Conservation (phyloP, 2,329 filamentous ascomycete genomes). For the Diaporthe helianthi region DNA sequence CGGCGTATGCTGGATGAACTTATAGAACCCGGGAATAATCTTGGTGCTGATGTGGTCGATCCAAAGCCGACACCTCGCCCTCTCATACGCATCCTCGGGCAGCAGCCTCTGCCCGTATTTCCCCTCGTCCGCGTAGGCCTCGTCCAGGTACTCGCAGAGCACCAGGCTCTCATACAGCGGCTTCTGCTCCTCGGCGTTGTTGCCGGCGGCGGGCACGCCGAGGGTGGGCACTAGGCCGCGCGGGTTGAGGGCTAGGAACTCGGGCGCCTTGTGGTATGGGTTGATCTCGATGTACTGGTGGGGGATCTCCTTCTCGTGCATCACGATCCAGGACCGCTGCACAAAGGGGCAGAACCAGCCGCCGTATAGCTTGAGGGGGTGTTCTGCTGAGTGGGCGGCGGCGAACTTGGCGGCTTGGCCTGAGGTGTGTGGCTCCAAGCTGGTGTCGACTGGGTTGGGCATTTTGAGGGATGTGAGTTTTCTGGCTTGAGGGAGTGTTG, state of each 20-base stretch:
- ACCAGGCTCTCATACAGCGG: constrained; percentile 77
- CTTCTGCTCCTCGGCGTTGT: constrained; percentile 48
- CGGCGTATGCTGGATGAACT: constrained; percentile 62
- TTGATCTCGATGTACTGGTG: constrained; percentile 83
- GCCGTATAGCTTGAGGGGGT: constrained; percentile 70
- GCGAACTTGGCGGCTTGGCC: constrained; percentile 58
- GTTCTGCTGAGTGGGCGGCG: constrained; percentile 52
- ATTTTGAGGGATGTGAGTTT: constrained; percentile 41
- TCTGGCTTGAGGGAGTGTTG: not conserved
- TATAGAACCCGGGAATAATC: constrained; percentile 74
- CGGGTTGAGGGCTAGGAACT: constrained; percentile 75
- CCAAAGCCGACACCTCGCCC: constrained; percentile 74
- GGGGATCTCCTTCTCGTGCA: constrained; percentile 75
- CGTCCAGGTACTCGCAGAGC: constrained; percentile 78
- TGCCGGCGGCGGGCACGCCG: constrained; percentile 50
- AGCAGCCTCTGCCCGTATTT: constrained; percentile 58
- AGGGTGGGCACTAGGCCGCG: constrained; percentile 78
- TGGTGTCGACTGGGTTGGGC: constrained; percentile 54
- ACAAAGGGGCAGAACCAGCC: constrained; percentile 79
- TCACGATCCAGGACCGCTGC: constrained; percentile 75
- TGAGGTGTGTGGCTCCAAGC: constrained; percentile 53
- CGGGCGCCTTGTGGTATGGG: constrained; percentile 75
- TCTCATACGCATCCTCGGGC: constrained; percentile 67
- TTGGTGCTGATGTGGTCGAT: constrained; percentile 73
- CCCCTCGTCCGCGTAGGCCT: constrained; percentile 63